Conservation (phyloP, 371 early-diverging fungal species). For the Saksenaea oblongispora region DNA sequence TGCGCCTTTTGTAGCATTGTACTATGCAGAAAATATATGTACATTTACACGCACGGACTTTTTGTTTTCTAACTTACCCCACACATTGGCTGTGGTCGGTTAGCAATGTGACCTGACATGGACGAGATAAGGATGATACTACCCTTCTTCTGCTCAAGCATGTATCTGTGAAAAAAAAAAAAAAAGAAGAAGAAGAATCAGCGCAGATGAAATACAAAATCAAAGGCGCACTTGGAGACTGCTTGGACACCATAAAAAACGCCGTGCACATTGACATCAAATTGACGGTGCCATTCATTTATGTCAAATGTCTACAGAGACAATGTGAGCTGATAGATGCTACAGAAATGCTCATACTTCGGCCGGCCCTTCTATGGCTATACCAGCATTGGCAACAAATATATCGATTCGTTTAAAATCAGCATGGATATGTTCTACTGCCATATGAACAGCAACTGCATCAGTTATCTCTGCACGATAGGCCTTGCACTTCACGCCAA, state of each 20-base stretch:
- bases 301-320: constrained; percentile 29
- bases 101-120: constrained; percentile 45
- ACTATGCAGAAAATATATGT: constrained; percentile 25
- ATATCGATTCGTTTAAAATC: constrained; percentile 51
- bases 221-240: constrained; percentile 27
- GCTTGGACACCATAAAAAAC: constrained; percentile 48
- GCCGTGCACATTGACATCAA: constrained; percentile 53
- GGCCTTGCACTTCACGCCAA: constrained; percentile 39
- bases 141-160: constrained; percentile 45
- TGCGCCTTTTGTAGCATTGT: constrained; percentile 68
- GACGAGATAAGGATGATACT: constrained; percentile 48
- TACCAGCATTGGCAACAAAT: constrained; percentile 53
- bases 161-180: constrained; percentile 17
- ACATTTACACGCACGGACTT: too few species aligned
- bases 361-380: constrained; percentile 33
- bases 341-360: constrained; percentile 24
- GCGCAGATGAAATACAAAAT: too few species aligned
- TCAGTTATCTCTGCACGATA: constrained; percentile 44
- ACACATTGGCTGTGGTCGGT: constrained; percentile 48
- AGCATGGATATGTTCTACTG: constrained; percentile 38
- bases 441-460: constrained; percentile 25
- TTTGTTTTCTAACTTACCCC: constrained; percentile 32
- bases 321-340: not conserved
- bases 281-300: constrained; percentile 38
- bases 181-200: too few species aligned